Conservation (phyloP, 2,329 filamentous ascomycete species). For the Aureobasidium musti region DNA sequence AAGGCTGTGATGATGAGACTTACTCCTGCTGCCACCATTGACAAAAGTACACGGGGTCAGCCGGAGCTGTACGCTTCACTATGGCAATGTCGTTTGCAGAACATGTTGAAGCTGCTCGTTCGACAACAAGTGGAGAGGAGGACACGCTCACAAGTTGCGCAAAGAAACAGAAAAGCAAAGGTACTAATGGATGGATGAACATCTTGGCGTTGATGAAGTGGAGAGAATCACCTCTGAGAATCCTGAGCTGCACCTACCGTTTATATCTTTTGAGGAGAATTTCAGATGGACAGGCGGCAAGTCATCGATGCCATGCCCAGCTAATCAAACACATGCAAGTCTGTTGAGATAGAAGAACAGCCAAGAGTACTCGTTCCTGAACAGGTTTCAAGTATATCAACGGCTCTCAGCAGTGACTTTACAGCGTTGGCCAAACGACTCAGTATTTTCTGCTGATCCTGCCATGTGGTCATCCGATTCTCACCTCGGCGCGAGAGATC, state of each 20-base stretch:
- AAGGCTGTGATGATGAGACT: neutral
- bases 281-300: neutral
- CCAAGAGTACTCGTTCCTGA: neutral
- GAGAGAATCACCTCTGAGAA: neutral
- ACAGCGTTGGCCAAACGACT: neutral
- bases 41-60: slow-evolving; percentile 6
- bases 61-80: slow-evolving; percentile 14
- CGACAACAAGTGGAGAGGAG: slow-evolving; percentile 9
- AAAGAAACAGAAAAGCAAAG: neutral
- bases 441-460: neutral
- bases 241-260: neutral
- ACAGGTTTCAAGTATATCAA: slow-evolving; percentile 1
- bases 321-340: neutral
- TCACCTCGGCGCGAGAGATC: neutral
- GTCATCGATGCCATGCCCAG: neutral
- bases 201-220: neutral
- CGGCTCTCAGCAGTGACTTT: neutral
- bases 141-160: neutral
- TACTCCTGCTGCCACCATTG: slow-evolving; percentile 23
- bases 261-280: neutral
- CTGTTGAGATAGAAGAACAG: neutral
- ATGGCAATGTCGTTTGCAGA: slow-evolving; percentile 14
- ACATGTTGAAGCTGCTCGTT: slow-evolving; percentile 17
- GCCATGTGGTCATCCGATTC: neutral
- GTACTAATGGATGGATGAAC: neutral